Conservation (phyloP, 2,329 filamentous ascomycete species). For the Cladobotryum mycophilum region DNA sequence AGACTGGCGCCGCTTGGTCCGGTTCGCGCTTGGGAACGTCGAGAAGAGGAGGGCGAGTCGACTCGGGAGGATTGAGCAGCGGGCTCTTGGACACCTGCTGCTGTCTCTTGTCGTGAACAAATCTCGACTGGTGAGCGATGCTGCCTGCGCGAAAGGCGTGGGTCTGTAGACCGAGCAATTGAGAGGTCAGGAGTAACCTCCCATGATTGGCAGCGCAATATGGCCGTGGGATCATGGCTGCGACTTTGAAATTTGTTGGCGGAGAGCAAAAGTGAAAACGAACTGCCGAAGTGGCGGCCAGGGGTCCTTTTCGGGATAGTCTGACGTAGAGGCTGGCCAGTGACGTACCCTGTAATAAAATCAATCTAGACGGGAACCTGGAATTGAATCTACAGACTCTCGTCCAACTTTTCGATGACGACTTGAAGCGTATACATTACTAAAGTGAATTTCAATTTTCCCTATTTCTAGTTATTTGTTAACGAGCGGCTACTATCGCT, state of each 20-base stretch:
- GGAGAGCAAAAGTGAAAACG: not conserved
- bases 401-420: no score
- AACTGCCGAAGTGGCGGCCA: not conserved
- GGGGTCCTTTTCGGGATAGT: no score
- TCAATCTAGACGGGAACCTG: no score
- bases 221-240: constrained; percentile 28
- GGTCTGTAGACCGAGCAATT: constrained; percentile 4
- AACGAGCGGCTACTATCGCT: no score
- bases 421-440: no score
- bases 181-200: constrained; percentile 12
- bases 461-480: no score
- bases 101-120: constrained; percentile 18
- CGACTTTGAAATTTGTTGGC: not conserved
- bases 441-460: no score
- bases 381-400: no score
- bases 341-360: no score
- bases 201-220: constrained; percentile 19
- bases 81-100: constrained; percentile 24
- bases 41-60: constrained; percentile 67
- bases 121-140: constrained; percentile 15
- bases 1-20: constrained; percentile 27
- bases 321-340: no score
- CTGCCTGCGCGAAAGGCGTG: constrained; percentile 11
- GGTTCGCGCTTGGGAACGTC: constrained; percentile 50
- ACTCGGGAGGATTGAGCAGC: constrained; percentile 62